Base-by-base conservation (phyloP, 176 grass and related monocot species). In the Olyra latifolia region DNA sequence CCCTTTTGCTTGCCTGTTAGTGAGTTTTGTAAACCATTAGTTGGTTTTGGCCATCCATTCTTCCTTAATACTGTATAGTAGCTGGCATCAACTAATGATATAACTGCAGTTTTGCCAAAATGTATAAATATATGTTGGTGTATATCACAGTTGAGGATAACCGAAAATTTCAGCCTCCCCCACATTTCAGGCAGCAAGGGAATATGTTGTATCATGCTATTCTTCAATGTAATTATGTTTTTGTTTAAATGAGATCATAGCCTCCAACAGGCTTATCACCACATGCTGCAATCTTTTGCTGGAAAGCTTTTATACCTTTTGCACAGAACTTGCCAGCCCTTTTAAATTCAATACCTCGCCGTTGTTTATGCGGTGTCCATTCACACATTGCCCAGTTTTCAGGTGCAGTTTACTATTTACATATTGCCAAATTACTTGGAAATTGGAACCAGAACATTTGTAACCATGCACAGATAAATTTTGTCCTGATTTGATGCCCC, bases 51-150 rank as follows among this genome's bases (percentile, higher is more conserved):
- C 35, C 49, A 82, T 80, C 83, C 79, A 89, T 89, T 83, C 72
- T 94, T 85, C 69, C 80, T 82, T 82, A 86, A 81, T 84, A 88
- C 84, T 91, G 92, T 94, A 94, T 86, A 94, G 86, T 81, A 79
- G 79, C 57, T 84, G 78, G 66, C 78, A 82, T 72, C 50, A 32
- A 87, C 76, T 46, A 80, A 87, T 81, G 78, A 38, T 82, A 48
- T 72, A 82, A 69, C 77, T 39, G 62, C 87, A 84, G 85, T 93
- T 94, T 91, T 84, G 78, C 70, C 38, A 71, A 88, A 86, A 86
- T 94, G 92, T 87, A 84, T 87, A 86, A 71, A 82, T 83, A 84
- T 83, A 84, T 82, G 71, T 50, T 86, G 32, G 48, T 90, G 82
- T 82, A 84, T 77, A 66, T 85, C 59, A 46, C 45, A 84, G 54